These are phyloP conservation scores for Papiliotrema nemorosa DNA, from an alignment of 1,284 basidiomycete genomes.

Conservation along the genomic window DNA sequence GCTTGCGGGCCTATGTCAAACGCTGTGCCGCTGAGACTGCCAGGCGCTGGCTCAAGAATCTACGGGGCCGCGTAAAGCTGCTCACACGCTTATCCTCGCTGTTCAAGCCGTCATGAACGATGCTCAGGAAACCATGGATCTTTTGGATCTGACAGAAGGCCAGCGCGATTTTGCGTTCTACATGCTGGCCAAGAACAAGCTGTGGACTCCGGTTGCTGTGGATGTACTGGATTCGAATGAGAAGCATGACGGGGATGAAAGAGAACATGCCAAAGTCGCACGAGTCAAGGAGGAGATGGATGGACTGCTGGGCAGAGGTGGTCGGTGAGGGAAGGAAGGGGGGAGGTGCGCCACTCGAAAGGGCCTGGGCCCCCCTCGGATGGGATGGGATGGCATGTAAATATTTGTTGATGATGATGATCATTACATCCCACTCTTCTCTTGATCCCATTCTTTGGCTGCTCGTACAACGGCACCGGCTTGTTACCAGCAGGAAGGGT, in stretches of 20 bases:
- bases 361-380: too few relatives aligned
- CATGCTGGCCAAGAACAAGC: conserved; percentile 39
- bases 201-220: neutral
- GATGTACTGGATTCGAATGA: conserved; percentile 3
- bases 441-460: too few relatives aligned
- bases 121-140: conserved; percentile 25
- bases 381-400: too few relatives aligned
- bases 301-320: conserved; percentile 18
- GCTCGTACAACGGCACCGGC: too few relatives aligned
- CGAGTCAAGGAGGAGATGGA: conserved; percentile 23
- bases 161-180: conserved; percentile 41
- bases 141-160: conserved; percentile 26
- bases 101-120: conserved; percentile 38
- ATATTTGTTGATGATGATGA: too few relatives aligned
- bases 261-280: too few relatives aligned
- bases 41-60: conserved; percentile 20
- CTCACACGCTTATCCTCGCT: conserved; percentile 34
- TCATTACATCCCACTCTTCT: too few relatives aligned
- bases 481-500: too few relatives aligned
- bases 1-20: conserved; percentile 9
- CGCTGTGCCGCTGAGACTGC: neutral
- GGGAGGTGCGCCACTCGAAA: too few relatives aligned
- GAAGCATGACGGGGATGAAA: conserved; percentile 8
- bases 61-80: conserved; percentile 35
- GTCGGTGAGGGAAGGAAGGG: neutral